Percentiles rank a stretch among this genome's conserved stretches.
Conservation (phyloP, 805 yeast species). For the Monosporozyma servazzii region DNA sequence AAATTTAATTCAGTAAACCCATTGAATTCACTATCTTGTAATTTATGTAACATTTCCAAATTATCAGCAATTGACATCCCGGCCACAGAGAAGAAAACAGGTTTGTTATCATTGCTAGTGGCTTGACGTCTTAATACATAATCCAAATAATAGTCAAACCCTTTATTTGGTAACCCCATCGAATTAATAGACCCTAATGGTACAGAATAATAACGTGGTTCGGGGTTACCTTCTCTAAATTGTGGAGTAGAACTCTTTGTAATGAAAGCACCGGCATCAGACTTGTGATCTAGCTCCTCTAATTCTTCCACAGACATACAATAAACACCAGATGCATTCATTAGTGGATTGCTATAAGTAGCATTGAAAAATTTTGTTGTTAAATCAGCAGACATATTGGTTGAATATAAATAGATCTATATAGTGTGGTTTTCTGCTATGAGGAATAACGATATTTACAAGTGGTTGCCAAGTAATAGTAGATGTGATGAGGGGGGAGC, state of each 20-base stretch:
- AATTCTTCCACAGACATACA: slow-evolving; percentile 24
- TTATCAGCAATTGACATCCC: slow-evolving; percentile 27
- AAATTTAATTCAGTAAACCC: slow-evolving; percentile 25
- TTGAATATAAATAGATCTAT: background rate
- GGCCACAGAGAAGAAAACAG: slow-evolving; percentile 24
- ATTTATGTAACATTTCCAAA: slow-evolving; percentile 13
- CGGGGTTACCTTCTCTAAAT: slow-evolving; percentile 25
- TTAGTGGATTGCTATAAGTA: slow-evolving; percentile 22
- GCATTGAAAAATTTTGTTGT: slow-evolving; percentile 14
- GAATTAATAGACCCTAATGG: slow-evolving; percentile 28
- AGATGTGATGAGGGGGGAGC: background rate
- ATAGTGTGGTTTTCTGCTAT: background rate
- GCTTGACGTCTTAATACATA: slow-evolving; percentile 19
- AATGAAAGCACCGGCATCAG: slow-evolving; percentile 24
- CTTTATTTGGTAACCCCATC: slow-evolving; percentile 28
- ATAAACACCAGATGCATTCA: slow-evolving; percentile 29
- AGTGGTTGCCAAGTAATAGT: background rate
- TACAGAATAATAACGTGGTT: slow-evolving; percentile 26
- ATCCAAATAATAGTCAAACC: slow-evolving; percentile 23
- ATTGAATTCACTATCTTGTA: slow-evolving; percentile 22
- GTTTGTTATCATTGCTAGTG: slow-evolving; percentile 4
- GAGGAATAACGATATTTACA: background rate
- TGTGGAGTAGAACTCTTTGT: slow-evolving; percentile 24
- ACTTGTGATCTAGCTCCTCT: slow-evolving; percentile 16
- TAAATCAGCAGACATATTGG: slow-evolving; percentile 6